Percentiles rank a stretch among this genome's conserved stretches.
phyloP scores from a whole-genome alignment of 768 basidiomycete species.

The Xerocomellus amylosporus region DNA sequence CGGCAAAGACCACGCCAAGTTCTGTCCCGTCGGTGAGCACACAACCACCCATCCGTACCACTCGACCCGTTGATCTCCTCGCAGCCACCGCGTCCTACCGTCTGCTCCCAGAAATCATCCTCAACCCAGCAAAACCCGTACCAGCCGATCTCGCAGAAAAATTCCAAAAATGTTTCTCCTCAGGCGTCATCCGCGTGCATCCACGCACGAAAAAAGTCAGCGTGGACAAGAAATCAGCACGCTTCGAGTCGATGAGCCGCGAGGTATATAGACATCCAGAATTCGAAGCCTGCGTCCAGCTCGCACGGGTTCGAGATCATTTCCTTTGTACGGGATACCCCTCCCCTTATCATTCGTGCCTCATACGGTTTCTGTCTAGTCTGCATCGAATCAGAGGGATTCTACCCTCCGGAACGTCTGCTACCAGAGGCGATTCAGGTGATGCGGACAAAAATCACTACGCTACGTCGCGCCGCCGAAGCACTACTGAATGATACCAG shows the following conservation, averaged over 20 bases:
- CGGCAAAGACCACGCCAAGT: constrained; percentile 96
- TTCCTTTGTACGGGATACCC: constrained; percentile 73
- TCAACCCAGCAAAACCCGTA: constrained; percentile 69
- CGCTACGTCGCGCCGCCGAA: constrained; percentile 57
- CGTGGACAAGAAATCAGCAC: constrained; percentile 61
- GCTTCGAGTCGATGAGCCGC: constrained; percentile 86
- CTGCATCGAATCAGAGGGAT: constrained; percentile 87
- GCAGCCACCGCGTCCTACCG: constrained; percentile 95
- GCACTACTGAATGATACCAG: constrained; percentile 46
- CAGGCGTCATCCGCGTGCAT: constrained; percentile 70
- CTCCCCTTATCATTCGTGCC: not conserved
- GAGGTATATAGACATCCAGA: constrained; percentile 93
- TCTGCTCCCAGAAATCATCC: constrained; percentile 76
- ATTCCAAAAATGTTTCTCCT: constrained; percentile 86
- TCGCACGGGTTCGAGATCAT: constrained; percentile 85
- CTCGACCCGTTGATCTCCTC: not conserved
- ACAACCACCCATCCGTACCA: not conserved
- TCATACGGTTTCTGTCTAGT: constrained; percentile 44
- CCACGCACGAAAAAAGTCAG: constrained; percentile 55
- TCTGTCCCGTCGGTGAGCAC: constrained; percentile 82
- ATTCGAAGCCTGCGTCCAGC: constrained; percentile 77
- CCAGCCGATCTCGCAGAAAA: constrained; percentile 74
- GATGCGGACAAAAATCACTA: constrained; percentile 75
- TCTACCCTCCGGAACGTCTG: constrained; percentile 81
- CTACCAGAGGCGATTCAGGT: constrained; percentile 77